Evolutionary conservation across 371 early-diverging fungal species (phyloP).

Genomic region (Syncephalastrum racemosum): DNA sequence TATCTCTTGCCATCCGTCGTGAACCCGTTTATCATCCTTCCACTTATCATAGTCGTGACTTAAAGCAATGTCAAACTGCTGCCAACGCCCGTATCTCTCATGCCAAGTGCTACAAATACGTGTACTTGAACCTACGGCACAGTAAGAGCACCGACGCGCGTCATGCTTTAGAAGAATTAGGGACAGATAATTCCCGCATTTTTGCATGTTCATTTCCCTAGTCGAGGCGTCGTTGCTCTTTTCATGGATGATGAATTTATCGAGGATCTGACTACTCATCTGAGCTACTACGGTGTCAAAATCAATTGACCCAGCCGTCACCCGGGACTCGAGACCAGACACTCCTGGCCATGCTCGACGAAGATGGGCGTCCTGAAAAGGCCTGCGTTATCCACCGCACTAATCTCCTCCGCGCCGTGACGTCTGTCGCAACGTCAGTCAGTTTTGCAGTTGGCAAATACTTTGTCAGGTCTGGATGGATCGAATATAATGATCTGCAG

Average conservation of each 20-base stretch:
- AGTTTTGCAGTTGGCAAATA: slow-evolving; percentile 1
- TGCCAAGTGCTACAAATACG: neutral
- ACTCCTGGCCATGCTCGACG: neutral
- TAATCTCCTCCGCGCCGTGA: neutral
- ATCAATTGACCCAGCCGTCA: neutral
- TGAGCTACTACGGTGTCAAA: neutral
- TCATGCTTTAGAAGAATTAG: neutral
- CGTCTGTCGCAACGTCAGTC: slow-evolving; percentile 3
- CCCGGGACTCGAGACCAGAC: slow-evolving; percentile 10
- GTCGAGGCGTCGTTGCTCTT: slow-evolving; percentile 1
- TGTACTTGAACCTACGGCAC: neutral
- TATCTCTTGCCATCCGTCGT: too few relatives aligned
- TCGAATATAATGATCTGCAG: neutral
- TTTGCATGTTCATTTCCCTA: slow-evolving; percentile 11
- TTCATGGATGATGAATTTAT: slow-evolving; percentile 7
- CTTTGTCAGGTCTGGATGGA: neutral
- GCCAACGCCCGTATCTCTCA: neutral
- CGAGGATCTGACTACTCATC: neutral
- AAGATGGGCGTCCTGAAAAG: neutral
- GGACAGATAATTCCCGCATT: neutral
- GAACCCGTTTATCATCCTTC: too few relatives aligned
- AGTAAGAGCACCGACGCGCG: neutral
- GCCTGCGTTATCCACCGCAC: neutral
- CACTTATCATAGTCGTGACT: too few relatives aligned
- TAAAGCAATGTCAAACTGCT: neutral